Conservation (phyloP, 1,284 basidiomycete species). For the Ganoderma boninense region DNA sequence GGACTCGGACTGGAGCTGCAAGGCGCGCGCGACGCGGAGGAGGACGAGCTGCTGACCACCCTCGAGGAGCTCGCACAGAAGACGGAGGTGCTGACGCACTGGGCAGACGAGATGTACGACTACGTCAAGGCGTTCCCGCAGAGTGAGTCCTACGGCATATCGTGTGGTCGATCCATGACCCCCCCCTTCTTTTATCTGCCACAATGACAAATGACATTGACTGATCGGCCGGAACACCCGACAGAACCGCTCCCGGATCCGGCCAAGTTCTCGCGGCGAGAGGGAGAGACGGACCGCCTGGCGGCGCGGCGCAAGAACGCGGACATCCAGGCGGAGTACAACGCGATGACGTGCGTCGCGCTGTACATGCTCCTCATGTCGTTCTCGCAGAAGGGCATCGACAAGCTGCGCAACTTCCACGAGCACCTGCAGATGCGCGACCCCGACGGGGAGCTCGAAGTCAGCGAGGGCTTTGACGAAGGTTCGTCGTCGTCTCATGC, state of each 20-base stretch:
- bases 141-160: conserved; percentile 56
- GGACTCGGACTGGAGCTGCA: conserved; percentile 40
- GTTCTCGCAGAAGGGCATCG: conserved; percentile 92
- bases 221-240: not conserved
- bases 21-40: conserved; percentile 73
- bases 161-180: not conserved
- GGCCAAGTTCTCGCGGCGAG: conserved; percentile 69
- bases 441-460: conserved; percentile 72
- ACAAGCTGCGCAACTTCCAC: conserved; percentile 73
- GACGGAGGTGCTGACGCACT: conserved; percentile 91
- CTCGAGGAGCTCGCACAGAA: conserved; percentile 95
- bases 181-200: too few species aligned
- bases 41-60: conserved; percentile 78
- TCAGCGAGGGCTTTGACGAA: conserved; percentile 81
- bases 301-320: conserved; percentile 71
- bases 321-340: conserved; percentile 78
- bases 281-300: conserved; percentile 76
- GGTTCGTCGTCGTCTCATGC: conserved; percentile 52
- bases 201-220: not conserved
- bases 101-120: conserved; percentile 93
- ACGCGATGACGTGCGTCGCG: conserved; percentile 86
- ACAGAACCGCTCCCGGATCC: conserved; percentile 81
- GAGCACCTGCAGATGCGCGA: conserved; percentile 82
- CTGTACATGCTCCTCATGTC: conserved; percentile 94
- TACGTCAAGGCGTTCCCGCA: conserved; percentile 80